These are phyloP conservation scores for Limonium bicolor DNA, from an alignment of 148 eudicot genomes.

Conservation along the genomic window DNA sequence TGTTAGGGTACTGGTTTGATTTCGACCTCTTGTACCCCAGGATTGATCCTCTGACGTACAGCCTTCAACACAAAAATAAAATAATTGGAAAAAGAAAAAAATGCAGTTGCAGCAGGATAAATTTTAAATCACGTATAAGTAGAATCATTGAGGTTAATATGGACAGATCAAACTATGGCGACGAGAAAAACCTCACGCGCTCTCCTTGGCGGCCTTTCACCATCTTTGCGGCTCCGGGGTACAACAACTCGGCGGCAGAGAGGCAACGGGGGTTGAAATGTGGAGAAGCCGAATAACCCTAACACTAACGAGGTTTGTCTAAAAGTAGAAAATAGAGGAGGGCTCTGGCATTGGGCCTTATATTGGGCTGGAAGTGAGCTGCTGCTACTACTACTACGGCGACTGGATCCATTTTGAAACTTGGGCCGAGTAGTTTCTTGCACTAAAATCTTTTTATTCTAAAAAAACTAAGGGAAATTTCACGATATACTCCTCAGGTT, in stretches of 20 bases:
- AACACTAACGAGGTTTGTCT: no score
- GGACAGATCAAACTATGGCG: not conserved
- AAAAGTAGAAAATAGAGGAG: no score
- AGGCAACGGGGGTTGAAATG: not conserved
- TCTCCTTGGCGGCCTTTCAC: slow-evolving; percentile 51
- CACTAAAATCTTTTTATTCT: no score
- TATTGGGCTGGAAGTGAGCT: no score
- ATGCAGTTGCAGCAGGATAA: not conserved
- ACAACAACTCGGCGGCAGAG: not conserved
- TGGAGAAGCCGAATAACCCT: not conserved
- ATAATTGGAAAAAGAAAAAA: not conserved
- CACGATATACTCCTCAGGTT: no score
- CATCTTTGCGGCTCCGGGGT: slow-evolving; percentile 12
- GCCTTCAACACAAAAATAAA: slow-evolving; percentile 3
- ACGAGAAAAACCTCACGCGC: slow-evolving; percentile 23
- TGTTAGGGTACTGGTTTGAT: slow-evolving; percentile 49
- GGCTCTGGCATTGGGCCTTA: no score
- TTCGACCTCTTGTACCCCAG: slow-evolving; percentile 49
- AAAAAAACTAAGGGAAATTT: no score
- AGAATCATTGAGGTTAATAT: no score
- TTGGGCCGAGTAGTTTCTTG: no score
- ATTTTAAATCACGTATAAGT: no score
- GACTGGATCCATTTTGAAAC: no score
- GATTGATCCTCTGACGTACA: slow-evolving; percentile 27
- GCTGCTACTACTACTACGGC: no score